Evolutionary conservation across 2,329 filamentous ascomycete species (phyloP), one percentile per base, ranked within the genome.

Genomic region (Magnaporthales sp.): DNA sequence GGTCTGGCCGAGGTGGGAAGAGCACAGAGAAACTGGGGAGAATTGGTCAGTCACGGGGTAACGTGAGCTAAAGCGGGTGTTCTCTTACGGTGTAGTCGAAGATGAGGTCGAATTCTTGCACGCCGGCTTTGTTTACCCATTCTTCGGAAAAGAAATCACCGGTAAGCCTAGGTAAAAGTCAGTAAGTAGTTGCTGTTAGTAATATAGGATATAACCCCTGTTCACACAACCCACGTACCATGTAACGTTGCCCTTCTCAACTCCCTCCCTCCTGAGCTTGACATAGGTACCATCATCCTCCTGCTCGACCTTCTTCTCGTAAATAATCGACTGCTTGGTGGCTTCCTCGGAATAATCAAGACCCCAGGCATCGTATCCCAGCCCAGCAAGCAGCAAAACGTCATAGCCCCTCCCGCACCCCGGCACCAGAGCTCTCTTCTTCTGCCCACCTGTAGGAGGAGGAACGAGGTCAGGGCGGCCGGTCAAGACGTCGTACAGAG

Each of bases 341-440:
- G 81, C 83, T 15, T 72, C 73, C 9, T 80, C 72, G 61, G 87
- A 88, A 66, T 85, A 83, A 74, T 96, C 92, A 1, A 96, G 77
- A 0, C 91, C 93, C 72, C 86, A 88, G 1, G 88, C 87, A 76
- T 96, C 89, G 74, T 91, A 95, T 1, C 92, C 92, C 73, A 89
- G 86, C 10, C 86, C 86, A 64, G 88, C 85, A 61, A 96, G 83
- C 51, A 96, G 80, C 10, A 92, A 81, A 1, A 92, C 90, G 77
- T 96, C 93, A 73, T 95, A 90, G 5, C 92, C 93, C 62, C 86
- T 84, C 0, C 92, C 93, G 76, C 92, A 96, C 5, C 92, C 92
- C 0, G 92, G 91, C 0, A 96, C 89, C 9, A 96, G 80, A 1
- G 89, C 92, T 70, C 60, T 75, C 67, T 75, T 79, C 72, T 30